These are phyloP conservation scores for Letharia lupina DNA, from an alignment of 495 filamentous ascomycete species.

Conservation along the genomic window DNA sequence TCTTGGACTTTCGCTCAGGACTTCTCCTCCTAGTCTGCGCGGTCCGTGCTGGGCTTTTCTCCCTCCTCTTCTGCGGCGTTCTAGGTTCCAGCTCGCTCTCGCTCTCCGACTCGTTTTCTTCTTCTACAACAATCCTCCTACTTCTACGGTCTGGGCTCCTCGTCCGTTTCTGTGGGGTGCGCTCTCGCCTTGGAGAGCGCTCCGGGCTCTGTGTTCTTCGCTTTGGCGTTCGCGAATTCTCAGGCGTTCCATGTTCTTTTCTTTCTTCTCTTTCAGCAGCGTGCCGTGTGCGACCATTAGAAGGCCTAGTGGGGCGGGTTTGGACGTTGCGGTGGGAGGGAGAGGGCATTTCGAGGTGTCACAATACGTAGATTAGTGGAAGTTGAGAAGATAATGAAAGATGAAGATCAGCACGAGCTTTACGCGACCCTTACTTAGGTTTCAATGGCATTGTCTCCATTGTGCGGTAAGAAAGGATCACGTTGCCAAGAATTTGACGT, in stretches of 20 bases:
- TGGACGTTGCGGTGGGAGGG: slow-evolving; percentile 2
- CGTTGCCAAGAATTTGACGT: not conserved
- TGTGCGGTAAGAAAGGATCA: not conserved
- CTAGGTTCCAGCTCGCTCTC: slow-evolving; percentile 4
- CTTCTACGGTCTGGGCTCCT: slow-evolving; percentile 11
- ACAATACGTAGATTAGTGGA: no score
- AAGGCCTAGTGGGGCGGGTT: slow-evolving; percentile 1
- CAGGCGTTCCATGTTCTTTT: slow-evolving; percentile 21
- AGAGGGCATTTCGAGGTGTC: not conserved
- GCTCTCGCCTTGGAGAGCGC: slow-evolving; percentile 15
- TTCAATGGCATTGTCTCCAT: not conserved
- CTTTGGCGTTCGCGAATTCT: slow-evolving; percentile 5
- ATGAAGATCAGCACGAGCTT: not conserved
- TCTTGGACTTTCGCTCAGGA: slow-evolving; percentile 11
- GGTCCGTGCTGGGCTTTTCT: not conserved
- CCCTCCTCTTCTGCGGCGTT: not conserved
- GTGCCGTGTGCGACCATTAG: slow-evolving; percentile 18
- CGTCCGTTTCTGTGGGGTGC: slow-evolving; percentile 16
- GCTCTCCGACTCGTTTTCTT: slow-evolving; percentile 3
- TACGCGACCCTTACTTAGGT: not conserved
- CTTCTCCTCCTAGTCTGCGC: slow-evolving; percentile 7
- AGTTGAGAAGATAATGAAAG: not conserved
- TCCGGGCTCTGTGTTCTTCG: slow-evolving; percentile 12
- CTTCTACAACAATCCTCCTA: slow-evolving; percentile 11
- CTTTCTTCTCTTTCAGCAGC: slow-evolving; percentile 18